phyloP scores from a whole-genome alignment of 2,329 filamentous ascomycete species.

The Botrytis galanthina region DNA sequence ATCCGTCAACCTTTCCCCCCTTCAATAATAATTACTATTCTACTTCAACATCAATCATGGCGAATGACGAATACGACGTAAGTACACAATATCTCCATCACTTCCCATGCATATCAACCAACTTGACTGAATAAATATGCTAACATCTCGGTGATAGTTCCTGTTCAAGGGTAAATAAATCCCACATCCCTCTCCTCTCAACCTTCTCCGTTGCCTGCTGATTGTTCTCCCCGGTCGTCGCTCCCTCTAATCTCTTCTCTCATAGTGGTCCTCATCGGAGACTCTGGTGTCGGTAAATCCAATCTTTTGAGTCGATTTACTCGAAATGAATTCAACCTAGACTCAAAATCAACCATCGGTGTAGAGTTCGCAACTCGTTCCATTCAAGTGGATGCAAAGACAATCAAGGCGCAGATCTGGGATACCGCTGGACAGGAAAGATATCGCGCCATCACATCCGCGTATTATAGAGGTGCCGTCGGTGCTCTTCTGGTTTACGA shows the following conservation, averaged over 20 bases:
- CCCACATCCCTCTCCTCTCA: conserved; percentile 24
- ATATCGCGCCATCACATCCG: conserved; percentile 98
- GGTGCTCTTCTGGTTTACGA: conserved; percentile 98
- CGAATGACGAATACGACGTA: conserved; percentile 99
- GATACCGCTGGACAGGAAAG: conserved; percentile 98
- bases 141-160: conserved; percentile 61
- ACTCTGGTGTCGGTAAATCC: conserved; percentile 99
- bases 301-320: conserved; percentile 99
- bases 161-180: conserved; percentile 87
- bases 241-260: conserved; percentile 27
- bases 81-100: conserved; percentile 44
- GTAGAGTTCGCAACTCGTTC: conserved; percentile 98
- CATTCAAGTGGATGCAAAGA: conserved; percentile 99
- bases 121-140: conserved; percentile 28
- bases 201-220: conserved; percentile 28
- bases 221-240: conserved; percentile 38
- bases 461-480: conserved; percentile 97
- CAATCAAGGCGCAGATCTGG: conserved; percentile 99
- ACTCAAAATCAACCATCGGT: conserved; percentile 99
- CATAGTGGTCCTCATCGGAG: conserved; percentile 94
- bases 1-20: conserved; percentile 13
- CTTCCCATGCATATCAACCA: not conserved
- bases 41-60: conserved; percentile 63
- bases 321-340: conserved; percentile 99
- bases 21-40: conserved; percentile 29